These are phyloP conservation scores for Silene vulgaris DNA, from an alignment of 179 eudicot species.

Conservation along the genomic window DNA sequence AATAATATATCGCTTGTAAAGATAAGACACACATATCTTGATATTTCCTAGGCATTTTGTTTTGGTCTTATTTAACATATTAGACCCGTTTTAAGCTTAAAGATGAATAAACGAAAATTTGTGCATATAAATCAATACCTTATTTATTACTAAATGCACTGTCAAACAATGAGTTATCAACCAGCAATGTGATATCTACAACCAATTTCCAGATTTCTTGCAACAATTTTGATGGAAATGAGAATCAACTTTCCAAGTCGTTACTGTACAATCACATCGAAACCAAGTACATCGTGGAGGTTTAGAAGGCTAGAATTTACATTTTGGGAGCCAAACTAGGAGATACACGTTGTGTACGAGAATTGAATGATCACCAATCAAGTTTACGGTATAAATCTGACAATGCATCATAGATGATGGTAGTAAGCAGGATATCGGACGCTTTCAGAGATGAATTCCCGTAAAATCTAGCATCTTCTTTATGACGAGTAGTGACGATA, in stretches of 20 bases:
- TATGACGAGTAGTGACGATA: conserved; percentile 63
- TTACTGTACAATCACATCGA: conserved; percentile 20
- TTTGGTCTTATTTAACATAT: too few relatives aligned
- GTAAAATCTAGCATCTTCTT: conserved; percentile 66
- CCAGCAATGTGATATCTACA: conserved; percentile 26
- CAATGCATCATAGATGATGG: conserved; percentile 63
- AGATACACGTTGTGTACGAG: conserved; percentile 23
- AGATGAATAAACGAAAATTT: too few relatives aligned
- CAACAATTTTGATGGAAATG: conserved; percentile 14
- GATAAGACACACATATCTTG: too few relatives aligned
- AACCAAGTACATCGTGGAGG: conserved; percentile 11
- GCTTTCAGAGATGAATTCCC: conserved; percentile 67
- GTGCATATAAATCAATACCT: neutral
- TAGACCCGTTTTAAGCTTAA: too few relatives aligned
- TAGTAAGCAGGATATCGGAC: conserved; percentile 63
- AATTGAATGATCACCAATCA: conserved; percentile 18
- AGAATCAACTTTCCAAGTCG: neutral
- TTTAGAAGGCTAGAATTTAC: conserved; percentile 21
- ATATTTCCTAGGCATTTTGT: too few relatives aligned
- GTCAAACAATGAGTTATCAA: conserved; percentile 11
- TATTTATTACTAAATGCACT: conserved; percentile 3
- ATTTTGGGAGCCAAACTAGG: conserved; percentile 16
- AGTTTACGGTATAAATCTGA: conserved; percentile 54
- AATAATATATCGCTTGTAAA: too few relatives aligned
- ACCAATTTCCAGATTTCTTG: conserved; percentile 1